phyloP scores from a whole-genome alignment of 192 early-diverging fungal genomes.

The Paraglomus occultum region DNA sequence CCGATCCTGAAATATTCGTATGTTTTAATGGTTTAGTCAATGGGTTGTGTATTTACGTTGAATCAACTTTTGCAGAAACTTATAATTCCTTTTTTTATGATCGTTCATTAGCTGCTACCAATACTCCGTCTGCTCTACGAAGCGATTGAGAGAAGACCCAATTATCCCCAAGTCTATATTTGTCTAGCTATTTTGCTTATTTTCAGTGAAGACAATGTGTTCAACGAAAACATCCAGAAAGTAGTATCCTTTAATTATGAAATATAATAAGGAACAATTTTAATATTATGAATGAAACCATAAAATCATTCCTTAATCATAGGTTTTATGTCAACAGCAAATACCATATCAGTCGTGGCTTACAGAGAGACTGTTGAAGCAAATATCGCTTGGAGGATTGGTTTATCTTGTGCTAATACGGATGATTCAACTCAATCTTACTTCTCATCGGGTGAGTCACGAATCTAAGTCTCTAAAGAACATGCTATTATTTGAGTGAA shows the following conservation, averaged over 20 bases:
- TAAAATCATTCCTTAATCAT: background rate
- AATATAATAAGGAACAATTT: background rate
- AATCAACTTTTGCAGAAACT: background rate
- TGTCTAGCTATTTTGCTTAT: slow-evolving; percentile 64
- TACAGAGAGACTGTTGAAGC: slow-evolving; percentile 64
- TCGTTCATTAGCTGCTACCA: slow-evolving; percentile 48
- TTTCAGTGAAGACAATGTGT: slow-evolving; percentile 69
- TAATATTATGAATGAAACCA: background rate
- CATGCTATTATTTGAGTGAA: background rate
- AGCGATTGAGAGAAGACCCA: slow-evolving; percentile 53
- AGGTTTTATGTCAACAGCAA: slow-evolving; percentile 36
- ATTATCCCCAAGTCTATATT: slow-evolving; percentile 67
- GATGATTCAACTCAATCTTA: slow-evolving; percentile 64
- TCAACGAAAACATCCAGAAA: slow-evolving; percentile 70
- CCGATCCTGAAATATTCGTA: slow-evolving; percentile 77
- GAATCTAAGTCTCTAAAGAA: background rate
- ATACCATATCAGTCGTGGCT: slow-evolving; percentile 66
- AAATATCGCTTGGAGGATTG: slow-evolving; percentile 67
- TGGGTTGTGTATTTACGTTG: background rate
- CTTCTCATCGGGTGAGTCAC: slow-evolving; percentile 57
- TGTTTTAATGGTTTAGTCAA: slow-evolving; percentile 1
- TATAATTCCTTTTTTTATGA: background rate
- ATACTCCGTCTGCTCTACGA: slow-evolving; percentile 68
- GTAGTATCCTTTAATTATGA: slow-evolving; percentile 47
- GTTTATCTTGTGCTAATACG: slow-evolving; percentile 62